Evolutionary conservation across 192 early-diverging fungal genomes (phyloP).

Genomic region (Obelidium mucronatum): DNA sequence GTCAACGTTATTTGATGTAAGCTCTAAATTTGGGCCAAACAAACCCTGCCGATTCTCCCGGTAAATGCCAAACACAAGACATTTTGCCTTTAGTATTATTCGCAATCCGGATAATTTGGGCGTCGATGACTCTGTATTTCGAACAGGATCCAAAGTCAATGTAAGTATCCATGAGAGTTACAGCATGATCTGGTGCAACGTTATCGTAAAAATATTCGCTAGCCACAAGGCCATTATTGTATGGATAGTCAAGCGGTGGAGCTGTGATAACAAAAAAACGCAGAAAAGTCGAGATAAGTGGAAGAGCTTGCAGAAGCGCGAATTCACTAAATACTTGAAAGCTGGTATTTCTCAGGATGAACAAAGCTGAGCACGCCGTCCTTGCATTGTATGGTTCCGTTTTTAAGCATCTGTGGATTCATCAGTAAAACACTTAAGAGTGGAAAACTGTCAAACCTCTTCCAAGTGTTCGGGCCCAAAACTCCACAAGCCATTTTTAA

Average conservation of each 20-base stretch:
- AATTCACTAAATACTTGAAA: conserved; percentile 10
- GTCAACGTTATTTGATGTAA: no score
- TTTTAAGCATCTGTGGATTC: conserved; percentile 52
- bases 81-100: conserved; percentile 66
- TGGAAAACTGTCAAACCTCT: conserved; percentile 48
- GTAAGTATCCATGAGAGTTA: conserved; percentile 54
- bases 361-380: conserved; percentile 44
- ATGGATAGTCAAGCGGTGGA: conserved; percentile 47
- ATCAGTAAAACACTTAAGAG: conserved; percentile 14
- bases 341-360: conserved; percentile 26
- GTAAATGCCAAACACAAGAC: conserved; percentile 63
- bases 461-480: conserved; percentile 67
- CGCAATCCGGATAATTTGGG: conserved; percentile 50
- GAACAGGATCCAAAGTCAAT: conserved; percentile 65
- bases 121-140: conserved; percentile 58
- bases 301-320: background rate
- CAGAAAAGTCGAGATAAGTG: conserved; percentile 1
- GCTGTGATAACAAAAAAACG: conserved; percentile 1
- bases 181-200: conserved; percentile 41
- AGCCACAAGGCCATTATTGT: conserved; percentile 42
- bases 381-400: conserved; percentile 40
- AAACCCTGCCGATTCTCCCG: conserved; percentile 45
- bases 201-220: conserved; percentile 65
- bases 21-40: no score
- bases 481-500: conserved; percentile 58